These are phyloP conservation scores for Pleoardoris graminearum DNA, from an alignment of 2,329 filamentous ascomycete genomes.

Conservation along the genomic window DNA sequence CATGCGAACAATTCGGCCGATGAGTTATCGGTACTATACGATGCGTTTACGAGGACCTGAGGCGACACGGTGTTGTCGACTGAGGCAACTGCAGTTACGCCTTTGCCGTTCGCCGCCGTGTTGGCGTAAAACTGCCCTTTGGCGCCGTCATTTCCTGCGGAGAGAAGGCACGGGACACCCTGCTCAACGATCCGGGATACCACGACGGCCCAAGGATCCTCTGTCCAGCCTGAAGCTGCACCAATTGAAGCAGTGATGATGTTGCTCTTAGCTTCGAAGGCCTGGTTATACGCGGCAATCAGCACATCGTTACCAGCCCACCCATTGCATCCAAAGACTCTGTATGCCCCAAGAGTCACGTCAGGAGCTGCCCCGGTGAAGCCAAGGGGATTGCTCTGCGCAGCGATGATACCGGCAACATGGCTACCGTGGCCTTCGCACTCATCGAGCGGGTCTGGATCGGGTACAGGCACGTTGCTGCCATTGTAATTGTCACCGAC, in stretches of 20 bases:
- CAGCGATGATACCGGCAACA: conserved; percentile 63
- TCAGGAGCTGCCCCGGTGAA: conserved; percentile 27
- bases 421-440: conserved; percentile 61
- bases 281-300: conserved; percentile 62
- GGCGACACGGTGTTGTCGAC: conserved; percentile 43
- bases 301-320: conserved; percentile 61
- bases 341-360: conserved; percentile 26
- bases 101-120: conserved; percentile 47
- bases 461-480: conserved; percentile 49
- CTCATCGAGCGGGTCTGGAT: conserved; percentile 56
- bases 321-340: conserved; percentile 48
- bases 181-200: conserved; percentile 49
- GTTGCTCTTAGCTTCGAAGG: conserved; percentile 55
- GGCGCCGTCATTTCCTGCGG: conserved; percentile 58
- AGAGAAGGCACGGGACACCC: conserved; percentile 56
- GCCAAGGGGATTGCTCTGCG: conserved; percentile 44
- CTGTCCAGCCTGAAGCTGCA: conserved; percentile 37
- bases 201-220: conserved; percentile 47
- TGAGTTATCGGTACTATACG: conserved; percentile 33
- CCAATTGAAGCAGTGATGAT: conserved; percentile 46
- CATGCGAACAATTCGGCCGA: conserved; percentile 30
- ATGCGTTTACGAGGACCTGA: conserved; percentile 40
- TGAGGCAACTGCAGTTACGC: conserved; percentile 52
- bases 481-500: conserved; percentile 56
- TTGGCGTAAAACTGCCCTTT: conserved; percentile 54